Evolutionary conservation across 371 early-diverging fungal genomes (phyloP).

Genomic region (Zopfochytrium polystomum): DNA sequence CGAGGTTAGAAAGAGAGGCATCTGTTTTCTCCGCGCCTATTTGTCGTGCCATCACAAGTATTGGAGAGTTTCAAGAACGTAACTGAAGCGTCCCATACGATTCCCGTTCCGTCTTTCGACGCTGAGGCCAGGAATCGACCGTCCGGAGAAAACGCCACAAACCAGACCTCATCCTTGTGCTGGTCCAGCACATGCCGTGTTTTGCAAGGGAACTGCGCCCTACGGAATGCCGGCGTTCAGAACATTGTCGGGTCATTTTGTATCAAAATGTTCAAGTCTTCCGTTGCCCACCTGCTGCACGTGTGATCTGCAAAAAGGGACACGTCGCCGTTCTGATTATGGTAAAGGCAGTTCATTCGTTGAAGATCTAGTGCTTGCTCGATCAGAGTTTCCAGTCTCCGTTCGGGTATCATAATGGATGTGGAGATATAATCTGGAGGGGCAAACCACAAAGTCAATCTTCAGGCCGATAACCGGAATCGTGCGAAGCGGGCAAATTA

Average conservation of each 20-base stretch:
- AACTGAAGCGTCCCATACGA: conserved; percentile 81
- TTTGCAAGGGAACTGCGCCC: conserved; percentile 51
- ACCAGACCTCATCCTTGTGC: conserved; percentile 95
- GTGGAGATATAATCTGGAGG: not conserved
- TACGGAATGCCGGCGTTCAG: too few relatives aligned
- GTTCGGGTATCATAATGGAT: conserved; percentile 78
- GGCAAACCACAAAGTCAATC: not conserved
- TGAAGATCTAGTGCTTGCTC: conserved; percentile 80
- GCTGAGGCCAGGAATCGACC: conserved; percentile 86
- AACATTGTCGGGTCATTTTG: not conserved
- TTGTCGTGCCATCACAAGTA: not conserved
- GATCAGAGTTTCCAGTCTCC: conserved; percentile 72
- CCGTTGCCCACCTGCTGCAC: conserved; percentile 60
- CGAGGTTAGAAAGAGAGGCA: too few relatives aligned
- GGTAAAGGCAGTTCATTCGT: conserved; percentile 75
- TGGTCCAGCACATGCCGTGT: conserved; percentile 66
- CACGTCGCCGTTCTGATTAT: conserved; percentile 61
- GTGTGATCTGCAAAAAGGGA: conserved; percentile 72
- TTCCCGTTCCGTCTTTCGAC: conserved; percentile 80
- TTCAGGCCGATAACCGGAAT: not conserved
- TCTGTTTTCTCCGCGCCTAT: not conserved
- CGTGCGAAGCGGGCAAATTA: not conserved
- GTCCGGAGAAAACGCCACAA: conserved; percentile 80
- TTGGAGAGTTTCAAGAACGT: not conserved
- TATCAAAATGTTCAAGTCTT: not conserved